These are phyloP conservation scores for Solanum okadae DNA, from an alignment of 257 asterid genomes.

Conservation along the genomic window DNA sequence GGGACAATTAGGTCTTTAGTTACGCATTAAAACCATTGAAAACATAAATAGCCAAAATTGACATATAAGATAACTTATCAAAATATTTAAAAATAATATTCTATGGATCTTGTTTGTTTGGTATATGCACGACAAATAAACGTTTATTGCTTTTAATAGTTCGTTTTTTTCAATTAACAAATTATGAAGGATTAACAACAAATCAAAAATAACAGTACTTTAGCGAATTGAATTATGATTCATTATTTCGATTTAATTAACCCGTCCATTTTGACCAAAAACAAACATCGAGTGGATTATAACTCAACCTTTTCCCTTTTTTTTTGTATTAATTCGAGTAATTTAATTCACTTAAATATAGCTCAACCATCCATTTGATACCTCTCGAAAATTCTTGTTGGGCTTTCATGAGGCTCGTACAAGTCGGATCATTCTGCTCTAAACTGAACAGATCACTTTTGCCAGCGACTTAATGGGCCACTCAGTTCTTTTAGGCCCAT, in stretches of 20 bases:
- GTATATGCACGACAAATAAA: background rate
- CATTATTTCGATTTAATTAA: background rate
- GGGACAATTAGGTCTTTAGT: too few relatives aligned
- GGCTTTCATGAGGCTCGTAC: background rate
- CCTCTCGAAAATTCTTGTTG: background rate
- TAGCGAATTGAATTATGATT: background rate
- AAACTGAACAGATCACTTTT: background rate
- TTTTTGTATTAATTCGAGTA: background rate
- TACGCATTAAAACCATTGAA: too few relatives aligned
- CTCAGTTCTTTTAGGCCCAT: background rate
- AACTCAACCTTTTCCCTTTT: background rate
- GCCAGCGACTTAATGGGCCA: background rate
- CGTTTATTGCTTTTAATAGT: background rate
- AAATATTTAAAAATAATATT: background rate
- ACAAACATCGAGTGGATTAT: background rate
- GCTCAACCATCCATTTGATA: background rate
- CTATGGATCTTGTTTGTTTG: background rate
- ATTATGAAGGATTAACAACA: background rate
- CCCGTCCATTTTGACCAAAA: background rate
- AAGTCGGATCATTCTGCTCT: background rate
- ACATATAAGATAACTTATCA: background rate
- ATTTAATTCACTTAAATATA: background rate
- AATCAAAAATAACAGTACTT: background rate
- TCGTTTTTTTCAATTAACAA: background rate
- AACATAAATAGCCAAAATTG: background rate